A percentile compares a stretch with the other conserved stretches of the same genome.
These are phyloP conservation scores for Suillus luteus DNA, from an alignment of 768 basidiomycete genomes.

Conservation along the genomic window DNA sequence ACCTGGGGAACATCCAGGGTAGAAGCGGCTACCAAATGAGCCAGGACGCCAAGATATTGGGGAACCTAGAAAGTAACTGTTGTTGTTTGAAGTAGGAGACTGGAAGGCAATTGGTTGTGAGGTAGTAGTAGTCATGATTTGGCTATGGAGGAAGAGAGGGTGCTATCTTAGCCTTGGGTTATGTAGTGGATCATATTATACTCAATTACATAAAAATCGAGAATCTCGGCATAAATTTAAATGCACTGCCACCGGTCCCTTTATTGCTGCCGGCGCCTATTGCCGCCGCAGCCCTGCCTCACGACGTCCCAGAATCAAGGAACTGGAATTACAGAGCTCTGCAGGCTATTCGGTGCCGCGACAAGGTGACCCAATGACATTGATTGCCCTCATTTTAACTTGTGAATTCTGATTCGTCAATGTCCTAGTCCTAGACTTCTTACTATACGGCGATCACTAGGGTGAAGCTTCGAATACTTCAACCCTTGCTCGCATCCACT, in stretches of 20 bases:
- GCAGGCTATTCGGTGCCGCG: too few relatives aligned
- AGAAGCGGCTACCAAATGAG: conserved; percentile 65
- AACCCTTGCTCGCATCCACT: too few relatives aligned
- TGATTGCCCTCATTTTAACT: too few relatives aligned
- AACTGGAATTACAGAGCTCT: too few relatives aligned
- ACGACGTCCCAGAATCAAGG: neutral
- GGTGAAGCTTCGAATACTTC: too few relatives aligned
- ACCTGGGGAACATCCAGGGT: conserved; percentile 63
- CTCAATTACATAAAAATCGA: conserved; percentile 5
- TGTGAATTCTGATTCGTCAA: too few relatives aligned
- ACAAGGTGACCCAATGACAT: too few relatives aligned
- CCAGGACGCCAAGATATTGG: conserved; percentile 72
- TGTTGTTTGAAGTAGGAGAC: conserved; percentile 45
- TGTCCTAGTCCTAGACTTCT: too few relatives aligned
- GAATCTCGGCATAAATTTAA: neutral
- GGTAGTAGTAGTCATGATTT: conserved; percentile 33
- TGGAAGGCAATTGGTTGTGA: conserved; percentile 50
- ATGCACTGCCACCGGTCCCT: neutral
- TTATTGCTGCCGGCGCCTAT: neutral
- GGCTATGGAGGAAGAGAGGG: conserved; percentile 15
- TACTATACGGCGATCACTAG: too few relatives aligned
- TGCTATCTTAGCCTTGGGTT: conserved; percentile 11
- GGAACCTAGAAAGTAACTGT: conserved; percentile 67
- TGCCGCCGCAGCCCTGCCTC: neutral
- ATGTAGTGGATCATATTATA: neutral